Conservation (phyloP, 306 rosid species). For the Hylodesmum podocarpum region DNA sequence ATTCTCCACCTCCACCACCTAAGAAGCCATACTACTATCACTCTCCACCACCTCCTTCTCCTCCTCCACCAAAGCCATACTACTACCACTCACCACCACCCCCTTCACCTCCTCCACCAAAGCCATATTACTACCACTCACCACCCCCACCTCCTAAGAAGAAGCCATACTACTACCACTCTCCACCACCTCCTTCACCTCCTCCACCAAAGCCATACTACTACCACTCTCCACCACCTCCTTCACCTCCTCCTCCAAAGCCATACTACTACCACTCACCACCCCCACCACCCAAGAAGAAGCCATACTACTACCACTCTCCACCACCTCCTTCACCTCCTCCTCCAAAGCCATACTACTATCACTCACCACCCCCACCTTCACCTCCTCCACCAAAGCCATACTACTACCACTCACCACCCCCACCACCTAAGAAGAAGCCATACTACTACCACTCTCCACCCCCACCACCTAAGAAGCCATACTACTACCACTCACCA, state of each 20-base stretch:
- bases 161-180: slow-evolving; percentile 23
- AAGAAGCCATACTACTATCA: slow-evolving; percentile 5
- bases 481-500: background rate
- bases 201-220: slow-evolving; percentile 16
- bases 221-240: slow-evolving; percentile 31
- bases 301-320: slow-evolving; percentile 11
- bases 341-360: background rate
- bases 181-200: slow-evolving; percentile 27
- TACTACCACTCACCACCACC: slow-evolving; percentile 10
- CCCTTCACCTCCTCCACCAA: slow-evolving; percentile 28
- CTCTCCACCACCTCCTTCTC: slow-evolving; percentile 35
- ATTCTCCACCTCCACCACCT: background rate
- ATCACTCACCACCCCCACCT: slow-evolving; percentile 24
- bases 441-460: background rate
- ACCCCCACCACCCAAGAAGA: slow-evolving; percentile 6
- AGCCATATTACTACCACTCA: slow-evolving; percentile 5
- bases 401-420: slow-evolving; percentile 22
- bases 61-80: slow-evolving; percentile 8
- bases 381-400: background rate
- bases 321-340: slow-evolving; percentile 31
- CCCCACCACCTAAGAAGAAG: slow-evolving; percentile 5
- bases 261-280: slow-evolving; percentile 18
- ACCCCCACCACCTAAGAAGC: background rate
- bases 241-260: background rate
- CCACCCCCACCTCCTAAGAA: slow-evolving; percentile 38